Percentiles rank a stretch among this genome's conserved stretches.
phyloP scores from a whole-genome alignment of 768 basidiomycete genomes.

The Suillus fuscotomentosus region DNA sequence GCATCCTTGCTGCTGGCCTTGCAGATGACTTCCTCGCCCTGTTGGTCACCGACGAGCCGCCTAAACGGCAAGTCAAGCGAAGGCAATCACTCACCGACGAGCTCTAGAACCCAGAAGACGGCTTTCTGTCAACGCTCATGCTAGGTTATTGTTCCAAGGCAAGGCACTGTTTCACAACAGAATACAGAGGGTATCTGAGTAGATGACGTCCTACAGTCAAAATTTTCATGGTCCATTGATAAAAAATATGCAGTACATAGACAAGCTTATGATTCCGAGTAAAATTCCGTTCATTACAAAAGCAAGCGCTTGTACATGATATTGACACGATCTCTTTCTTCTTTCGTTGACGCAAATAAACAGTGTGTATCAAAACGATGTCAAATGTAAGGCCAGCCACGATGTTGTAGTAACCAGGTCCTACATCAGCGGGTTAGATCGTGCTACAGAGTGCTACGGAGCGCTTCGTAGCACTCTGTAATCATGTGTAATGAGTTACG shows the following conservation, averaged over 20 bases:
- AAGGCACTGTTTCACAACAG: constrained; percentile 7
- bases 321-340: no score
- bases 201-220: constrained; percentile 9
- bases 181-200: constrained; percentile 25
- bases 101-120: constrained; percentile 16
- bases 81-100: constrained; percentile 24
- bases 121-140: neutral
- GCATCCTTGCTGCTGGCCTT: constrained; percentile 65
- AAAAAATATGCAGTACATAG: neutral
- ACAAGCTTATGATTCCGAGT: no score
- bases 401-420: no score
- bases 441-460: no score
- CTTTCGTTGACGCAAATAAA: no score
- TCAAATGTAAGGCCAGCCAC: no score
- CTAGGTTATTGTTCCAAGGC: neutral
- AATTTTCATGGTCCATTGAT: constrained; percentile 18
- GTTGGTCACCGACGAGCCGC: constrained; percentile 46
- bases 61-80: constrained; percentile 20
- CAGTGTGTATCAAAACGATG: no score
- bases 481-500: no score
- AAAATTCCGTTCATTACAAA: no score
- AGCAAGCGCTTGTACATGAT: no score
- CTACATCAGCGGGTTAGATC: no score
- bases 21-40: constrained; percentile 69
- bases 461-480: no score